Conservation (phyloP, 2,329 filamentous ascomycete species). For the Nemania sp. region DNA sequence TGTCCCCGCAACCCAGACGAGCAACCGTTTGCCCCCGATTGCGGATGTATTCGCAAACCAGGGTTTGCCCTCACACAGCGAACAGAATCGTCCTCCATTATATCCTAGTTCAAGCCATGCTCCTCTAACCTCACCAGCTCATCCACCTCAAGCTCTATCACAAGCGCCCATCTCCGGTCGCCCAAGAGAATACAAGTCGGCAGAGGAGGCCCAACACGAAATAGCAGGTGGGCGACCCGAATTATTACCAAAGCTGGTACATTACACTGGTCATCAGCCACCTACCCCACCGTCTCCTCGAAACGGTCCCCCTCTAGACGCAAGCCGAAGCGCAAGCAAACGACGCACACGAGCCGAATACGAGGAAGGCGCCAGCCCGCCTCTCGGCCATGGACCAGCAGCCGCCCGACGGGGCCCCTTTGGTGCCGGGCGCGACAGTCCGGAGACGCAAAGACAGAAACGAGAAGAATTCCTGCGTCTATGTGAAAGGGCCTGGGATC, state of each 20-base stretch:
- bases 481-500: constrained; percentile 90
- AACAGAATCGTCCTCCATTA: constrained; percentile 54
- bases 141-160: constrained; percentile 58
- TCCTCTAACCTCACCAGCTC: constrained; percentile 77
- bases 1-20: constrained; percentile 82
- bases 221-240: constrained; percentile 91
- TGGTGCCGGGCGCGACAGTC: constrained; percentile 79
- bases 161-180: constrained; percentile 63
- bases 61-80: constrained; percentile 65
- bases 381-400: constrained; percentile 71
- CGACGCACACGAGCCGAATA: constrained; percentile 87
- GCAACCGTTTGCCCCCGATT: constrained; percentile 90
- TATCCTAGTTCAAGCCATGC: constrained; percentile 66
- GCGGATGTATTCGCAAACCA: constrained; percentile 87
- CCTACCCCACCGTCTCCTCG: constrained; percentile 86
- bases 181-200: constrained; percentile 87
- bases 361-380: constrained; percentile 87
- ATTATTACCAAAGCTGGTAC: constrained; percentile 87
- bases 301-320: constrained; percentile 52
- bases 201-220: constrained; percentile 91
- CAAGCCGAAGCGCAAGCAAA: constrained; percentile 64
- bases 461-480: constrained; percentile 88
- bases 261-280: constrained; percentile 92
- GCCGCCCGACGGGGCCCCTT: constrained; percentile 69
- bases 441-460: constrained; percentile 81